Evolutionary conservation across 1,284 basidiomycete species (phyloP).

Genomic region (Gymnopus androsaceus): DNA sequence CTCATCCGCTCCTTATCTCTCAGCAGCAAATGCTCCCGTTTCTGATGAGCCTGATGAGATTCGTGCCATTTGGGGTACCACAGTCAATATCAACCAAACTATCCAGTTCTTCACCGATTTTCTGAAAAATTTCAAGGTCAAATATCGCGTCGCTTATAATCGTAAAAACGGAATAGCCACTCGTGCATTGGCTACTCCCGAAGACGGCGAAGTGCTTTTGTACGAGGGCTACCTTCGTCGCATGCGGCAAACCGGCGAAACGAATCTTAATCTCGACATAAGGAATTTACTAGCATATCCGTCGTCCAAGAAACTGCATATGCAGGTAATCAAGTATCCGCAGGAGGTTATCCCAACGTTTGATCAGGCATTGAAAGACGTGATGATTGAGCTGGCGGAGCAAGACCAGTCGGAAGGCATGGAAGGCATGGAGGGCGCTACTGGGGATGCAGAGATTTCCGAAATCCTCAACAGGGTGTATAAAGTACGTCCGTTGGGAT

Average conservation of each 20-base stretch:
- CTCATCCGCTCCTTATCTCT: slow-evolving; percentile 67
- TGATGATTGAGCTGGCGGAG: slow-evolving; percentile 82
- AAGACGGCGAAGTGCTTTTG: slow-evolving; percentile 68
- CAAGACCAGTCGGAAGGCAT: slow-evolving; percentile 70
- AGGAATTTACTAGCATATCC: slow-evolving; percentile 89
- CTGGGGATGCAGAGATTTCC: slow-evolving; percentile 76
- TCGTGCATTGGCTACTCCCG: slow-evolving; percentile 56
- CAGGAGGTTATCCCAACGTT: slow-evolving; percentile 96
- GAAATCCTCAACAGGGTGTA: slow-evolving; percentile 83
- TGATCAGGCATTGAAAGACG: slow-evolving; percentile 93
- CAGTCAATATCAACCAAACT: slow-evolving; percentile 86
- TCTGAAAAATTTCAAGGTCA: slow-evolving; percentile 89
- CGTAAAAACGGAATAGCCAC: slow-evolving; percentile 63
- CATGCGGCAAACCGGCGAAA: slow-evolving; percentile 90
- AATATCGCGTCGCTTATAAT: slow-evolving; percentile 83
- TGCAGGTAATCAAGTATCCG: slow-evolving; percentile 87
- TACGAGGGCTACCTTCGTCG: slow-evolving; percentile 86
- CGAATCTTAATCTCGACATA: slow-evolving; percentile 90
- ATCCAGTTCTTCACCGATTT: slow-evolving; percentile 93
- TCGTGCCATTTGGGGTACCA: slow-evolving; percentile 96
- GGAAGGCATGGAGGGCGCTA: slow-evolving; percentile 70
- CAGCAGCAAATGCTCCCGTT: slow-evolving; percentile 58
- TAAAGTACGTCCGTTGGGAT: slow-evolving; percentile 90
- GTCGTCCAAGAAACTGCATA: slow-evolving; percentile 79
- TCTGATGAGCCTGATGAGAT: slow-evolving; percentile 77